Percentiles rank a stretch among this genome's conserved stretches.
Evolutionary conservation across 1,139 yeast species (phyloP).

Genomic region (Yamadazyma atmosphaerica): DNA sequence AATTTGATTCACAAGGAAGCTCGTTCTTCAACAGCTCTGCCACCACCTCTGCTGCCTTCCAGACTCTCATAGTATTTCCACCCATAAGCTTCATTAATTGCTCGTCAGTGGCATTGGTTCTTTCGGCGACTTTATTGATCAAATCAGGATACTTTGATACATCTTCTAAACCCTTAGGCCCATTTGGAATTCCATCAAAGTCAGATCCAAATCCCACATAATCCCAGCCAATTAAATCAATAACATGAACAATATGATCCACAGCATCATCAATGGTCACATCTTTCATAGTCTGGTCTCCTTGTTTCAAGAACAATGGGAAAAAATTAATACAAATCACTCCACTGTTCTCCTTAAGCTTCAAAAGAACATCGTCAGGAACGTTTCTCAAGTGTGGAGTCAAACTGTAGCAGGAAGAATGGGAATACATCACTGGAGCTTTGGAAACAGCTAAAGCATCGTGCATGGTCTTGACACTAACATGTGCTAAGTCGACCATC

Average conservation of each 20-base stretch:
- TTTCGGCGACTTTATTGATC: slow-evolving; percentile 39
- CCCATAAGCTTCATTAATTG: slow-evolving; percentile 48
- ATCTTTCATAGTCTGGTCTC: slow-evolving; percentile 14
- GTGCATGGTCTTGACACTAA: slow-evolving; percentile 50
- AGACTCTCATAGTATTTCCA: slow-evolving; percentile 47
- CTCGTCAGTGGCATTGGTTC: slow-evolving; percentile 38
- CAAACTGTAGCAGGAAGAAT: slow-evolving; percentile 44
- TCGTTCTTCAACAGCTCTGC: slow-evolving; percentile 20
- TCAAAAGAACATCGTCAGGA: slow-evolving; percentile 44
- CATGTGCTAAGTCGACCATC: slow-evolving; percentile 55
- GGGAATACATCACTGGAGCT: slow-evolving; percentile 54
- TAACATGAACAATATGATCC: slow-evolving; percentile 43
- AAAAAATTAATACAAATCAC: slow-evolving; percentile 51
- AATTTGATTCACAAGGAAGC: slow-evolving; percentile 37
- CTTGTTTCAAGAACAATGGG: slow-evolving; percentile 38
- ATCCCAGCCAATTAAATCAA: slow-evolving; percentile 51
- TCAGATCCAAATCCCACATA: slow-evolving; percentile 57
- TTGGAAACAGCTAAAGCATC: slow-evolving; percentile 41
- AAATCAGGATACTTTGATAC: slow-evolving; percentile 56
- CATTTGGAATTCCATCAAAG: slow-evolving; percentile 52
- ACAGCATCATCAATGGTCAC: slow-evolving; percentile 50
- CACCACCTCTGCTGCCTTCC: slow-evolving; percentile 44
- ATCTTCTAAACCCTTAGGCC: slow-evolving; percentile 52
- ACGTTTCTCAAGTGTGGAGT: slow-evolving; percentile 49
- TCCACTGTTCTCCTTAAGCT: slow-evolving; percentile 45